These are phyloP conservation scores for Dalechampia spathulata DNA, from an alignment of 441 rosid genomes.

Conservation along the genomic window DNA sequence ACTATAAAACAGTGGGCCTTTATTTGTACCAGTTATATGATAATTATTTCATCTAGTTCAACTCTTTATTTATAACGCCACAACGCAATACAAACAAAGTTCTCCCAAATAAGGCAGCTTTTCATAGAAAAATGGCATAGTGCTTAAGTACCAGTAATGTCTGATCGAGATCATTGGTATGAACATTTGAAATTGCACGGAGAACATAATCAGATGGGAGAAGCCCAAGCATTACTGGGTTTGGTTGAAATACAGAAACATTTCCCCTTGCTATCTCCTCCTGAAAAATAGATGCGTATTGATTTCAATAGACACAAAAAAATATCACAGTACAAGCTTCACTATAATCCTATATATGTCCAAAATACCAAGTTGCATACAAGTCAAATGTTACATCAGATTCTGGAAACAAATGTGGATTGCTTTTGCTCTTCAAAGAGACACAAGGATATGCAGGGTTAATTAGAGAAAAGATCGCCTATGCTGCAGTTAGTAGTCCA, in stretches of 20 bases:
- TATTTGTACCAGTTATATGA: background rate
- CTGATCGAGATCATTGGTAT: slow-evolving; percentile 83
- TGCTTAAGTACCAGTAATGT: slow-evolving; percentile 57
- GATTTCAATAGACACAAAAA: background rate
- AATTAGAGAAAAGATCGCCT: background rate
- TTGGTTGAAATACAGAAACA: slow-evolving; percentile 52
- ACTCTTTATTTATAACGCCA: background rate
- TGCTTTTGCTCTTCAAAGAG: background rate
- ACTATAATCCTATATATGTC: background rate
- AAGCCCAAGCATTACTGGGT: slow-evolving; percentile 60
- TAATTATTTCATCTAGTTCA: too few relatives aligned
- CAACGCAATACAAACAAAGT: background rate
- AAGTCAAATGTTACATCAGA: background rate
- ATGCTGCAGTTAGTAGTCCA: background rate
- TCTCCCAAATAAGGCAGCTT: background rate
- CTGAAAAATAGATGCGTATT: slow-evolving; percentile 31
- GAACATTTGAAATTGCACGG: slow-evolving; percentile 58
- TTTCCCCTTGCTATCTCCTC: slow-evolving; percentile 59
- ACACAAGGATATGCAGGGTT: background rate
- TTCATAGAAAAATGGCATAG: background rate
- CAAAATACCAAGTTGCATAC: background rate
- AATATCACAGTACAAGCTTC: background rate
- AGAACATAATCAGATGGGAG: slow-evolving; percentile 80
- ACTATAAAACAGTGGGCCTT: background rate
- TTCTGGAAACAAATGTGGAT: background rate